phyloP scores from a whole-genome alignment of 768 basidiomycete species.

The Boletus rubescentipes region DNA sequence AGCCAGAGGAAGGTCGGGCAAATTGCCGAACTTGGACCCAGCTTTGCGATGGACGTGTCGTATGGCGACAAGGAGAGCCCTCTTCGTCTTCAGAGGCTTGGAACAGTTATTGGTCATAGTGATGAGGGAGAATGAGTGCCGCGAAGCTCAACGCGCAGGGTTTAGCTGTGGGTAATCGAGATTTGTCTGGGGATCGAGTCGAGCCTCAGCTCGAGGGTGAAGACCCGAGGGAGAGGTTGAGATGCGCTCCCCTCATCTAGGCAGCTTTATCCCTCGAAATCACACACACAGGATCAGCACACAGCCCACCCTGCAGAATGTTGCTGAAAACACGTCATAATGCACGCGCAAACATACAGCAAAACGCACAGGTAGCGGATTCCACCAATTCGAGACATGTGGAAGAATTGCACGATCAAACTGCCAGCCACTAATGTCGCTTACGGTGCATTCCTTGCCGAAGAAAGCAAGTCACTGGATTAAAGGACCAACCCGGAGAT shows the following conservation, averaged over 20 bases:
- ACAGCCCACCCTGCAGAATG: too few relatives aligned
- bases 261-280: background rate
- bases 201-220: too few relatives aligned
- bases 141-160: too few relatives aligned
- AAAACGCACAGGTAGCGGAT: background rate
- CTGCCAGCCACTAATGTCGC: too few relatives aligned
- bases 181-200: too few relatives aligned
- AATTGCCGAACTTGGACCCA: background rate
- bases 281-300: background rate
- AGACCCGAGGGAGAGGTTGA: too few relatives aligned
- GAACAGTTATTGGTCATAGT: background rate
- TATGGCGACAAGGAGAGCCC: conserved; percentile 22
- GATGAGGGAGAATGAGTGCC: too few relatives aligned
- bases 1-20: conserved; percentile 11
- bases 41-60: conserved; percentile 6
- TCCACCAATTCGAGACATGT: too few relatives aligned
- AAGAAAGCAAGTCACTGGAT: too few relatives aligned
- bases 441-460: too few relatives aligned
- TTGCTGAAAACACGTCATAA: too few relatives aligned
- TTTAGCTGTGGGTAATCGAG: background rate
- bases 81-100: conserved; percentile 6
- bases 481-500: background rate
- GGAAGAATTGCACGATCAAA: too few relatives aligned
- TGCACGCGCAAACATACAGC: background rate
- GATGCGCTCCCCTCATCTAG: background rate